These are phyloP conservation scores for Zangia roseola DNA, from an alignment of 768 basidiomycete species.

Conservation along the genomic window DNA sequence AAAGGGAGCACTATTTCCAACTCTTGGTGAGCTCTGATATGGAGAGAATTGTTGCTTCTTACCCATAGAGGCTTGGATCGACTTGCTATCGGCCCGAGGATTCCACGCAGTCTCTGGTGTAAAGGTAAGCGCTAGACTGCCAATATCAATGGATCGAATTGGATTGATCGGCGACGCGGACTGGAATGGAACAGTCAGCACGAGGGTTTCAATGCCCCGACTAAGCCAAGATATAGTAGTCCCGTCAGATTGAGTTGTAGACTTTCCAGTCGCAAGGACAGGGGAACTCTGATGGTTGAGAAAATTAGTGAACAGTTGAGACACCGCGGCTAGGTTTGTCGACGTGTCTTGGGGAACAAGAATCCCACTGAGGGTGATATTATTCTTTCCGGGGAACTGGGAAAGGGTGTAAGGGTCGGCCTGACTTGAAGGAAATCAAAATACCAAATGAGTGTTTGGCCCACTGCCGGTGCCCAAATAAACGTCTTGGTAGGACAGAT, in stretches of 20 bases:
- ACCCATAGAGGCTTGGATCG: constrained; percentile 61
- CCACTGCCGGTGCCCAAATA: constrained; percentile 57
- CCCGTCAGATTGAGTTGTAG: constrained; percentile 57
- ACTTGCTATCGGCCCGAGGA: constrained; percentile 54
- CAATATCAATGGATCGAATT: constrained; percentile 64
- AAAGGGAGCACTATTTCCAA: constrained; percentile 58
- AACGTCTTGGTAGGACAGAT: constrained; percentile 55
- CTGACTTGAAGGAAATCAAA: not conserved
- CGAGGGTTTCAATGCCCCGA: constrained; percentile 53
- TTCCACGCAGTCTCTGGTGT: constrained; percentile 52
- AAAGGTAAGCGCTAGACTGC: constrained; percentile 56
- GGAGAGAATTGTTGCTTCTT: constrained; percentile 17
- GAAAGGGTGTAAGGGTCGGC: constrained; percentile 1
- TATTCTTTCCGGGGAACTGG: constrained; percentile 54
- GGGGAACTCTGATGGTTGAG: constrained; percentile 60
- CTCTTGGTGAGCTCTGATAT: not conserved
- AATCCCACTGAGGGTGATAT: constrained; percentile 56
- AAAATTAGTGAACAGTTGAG: constrained; percentile 67
- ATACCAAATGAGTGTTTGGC: constrained; percentile 50
- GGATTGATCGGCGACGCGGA: constrained; percentile 52
- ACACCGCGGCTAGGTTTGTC: constrained; percentile 47
- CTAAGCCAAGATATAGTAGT: constrained; percentile 65
- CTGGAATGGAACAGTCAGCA: constrained; percentile 62
- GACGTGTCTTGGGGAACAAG: constrained; percentile 52
- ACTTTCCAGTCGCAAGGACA: constrained; percentile 59